Evolutionary conservation across 2,329 filamentous ascomycete genomes (phyloP).

Genomic region (Fusarium sp.): DNA sequence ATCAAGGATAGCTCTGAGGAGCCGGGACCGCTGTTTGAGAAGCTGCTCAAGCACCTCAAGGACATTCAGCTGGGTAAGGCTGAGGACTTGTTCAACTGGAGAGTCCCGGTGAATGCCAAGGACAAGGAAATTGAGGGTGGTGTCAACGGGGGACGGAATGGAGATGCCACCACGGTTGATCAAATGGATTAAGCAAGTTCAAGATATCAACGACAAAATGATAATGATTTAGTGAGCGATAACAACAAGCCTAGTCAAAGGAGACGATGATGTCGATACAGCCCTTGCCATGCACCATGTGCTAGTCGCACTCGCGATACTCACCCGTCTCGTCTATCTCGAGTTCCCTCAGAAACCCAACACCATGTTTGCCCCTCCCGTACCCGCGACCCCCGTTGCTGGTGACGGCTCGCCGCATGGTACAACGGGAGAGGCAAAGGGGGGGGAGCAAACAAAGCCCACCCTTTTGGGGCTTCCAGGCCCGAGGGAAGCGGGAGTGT

Average conservation of each 20-base stretch:
- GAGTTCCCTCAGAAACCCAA: constrained; percentile 26
- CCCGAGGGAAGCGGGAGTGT: constrained; percentile 33
- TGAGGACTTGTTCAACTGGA: constrained; percentile 82
- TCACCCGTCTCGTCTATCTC: constrained; percentile 39
- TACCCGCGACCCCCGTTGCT: constrained; percentile 33
- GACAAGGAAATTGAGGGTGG: constrained; percentile 56
- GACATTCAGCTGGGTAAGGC: constrained; percentile 86
- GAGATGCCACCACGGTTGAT: constrained; percentile 47
- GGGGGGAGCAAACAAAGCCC: constrained; percentile 13
- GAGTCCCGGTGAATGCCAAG: constrained; percentile 57
- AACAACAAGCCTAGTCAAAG: background rate
- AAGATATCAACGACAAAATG: constrained; percentile 9
- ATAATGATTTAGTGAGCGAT: constrained; percentile 7
- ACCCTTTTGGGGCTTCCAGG: constrained; percentile 32
- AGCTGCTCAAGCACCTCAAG: constrained; percentile 80
- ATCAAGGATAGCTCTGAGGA: constrained; percentile 69
- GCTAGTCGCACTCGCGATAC: constrained; percentile 35
- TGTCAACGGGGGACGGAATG: constrained; percentile 27
- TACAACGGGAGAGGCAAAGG: constrained; percentile 23
- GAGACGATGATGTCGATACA: background rate
- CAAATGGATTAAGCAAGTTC: constrained; percentile 48
- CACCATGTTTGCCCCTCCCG: constrained; percentile 32
- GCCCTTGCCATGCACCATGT: constrained; percentile 13
- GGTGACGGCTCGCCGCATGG: constrained; percentile 36
- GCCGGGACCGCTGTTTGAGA: constrained; percentile 77